phyloP scores from a whole-genome alignment of 2,329 filamentous ascomycete genomes.

The Ambrosiella cleistominuta region DNA sequence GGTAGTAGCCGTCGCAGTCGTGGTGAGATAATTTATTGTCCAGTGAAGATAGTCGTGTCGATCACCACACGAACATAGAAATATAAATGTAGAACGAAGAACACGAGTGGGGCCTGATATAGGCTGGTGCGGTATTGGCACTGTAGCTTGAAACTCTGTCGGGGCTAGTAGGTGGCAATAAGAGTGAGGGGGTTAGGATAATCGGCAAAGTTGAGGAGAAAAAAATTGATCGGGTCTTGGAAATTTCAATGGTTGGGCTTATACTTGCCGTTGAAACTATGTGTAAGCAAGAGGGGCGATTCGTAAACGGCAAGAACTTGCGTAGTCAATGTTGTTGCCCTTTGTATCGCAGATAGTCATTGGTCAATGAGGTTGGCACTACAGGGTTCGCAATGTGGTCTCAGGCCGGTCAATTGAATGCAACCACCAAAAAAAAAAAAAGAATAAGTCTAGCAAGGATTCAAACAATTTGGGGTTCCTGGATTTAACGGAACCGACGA shows the following conservation, averaged over 20 bases:
- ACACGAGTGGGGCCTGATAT: not conserved
- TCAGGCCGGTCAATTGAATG: not conserved
- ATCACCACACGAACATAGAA: not conserved
- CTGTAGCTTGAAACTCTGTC: not conserved
- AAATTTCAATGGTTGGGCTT: not conserved
- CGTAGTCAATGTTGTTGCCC: not conserved
- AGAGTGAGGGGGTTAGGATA: not conserved
- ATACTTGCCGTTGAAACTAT: too few species aligned
- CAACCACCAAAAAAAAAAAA: not conserved
- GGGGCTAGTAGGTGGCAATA: not conserved
- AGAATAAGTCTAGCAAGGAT: not conserved
- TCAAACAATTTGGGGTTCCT: not conserved
- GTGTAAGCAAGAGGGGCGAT: not conserved
- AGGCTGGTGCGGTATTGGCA: constrained; percentile 2
- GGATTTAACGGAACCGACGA: not conserved
- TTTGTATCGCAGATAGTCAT: not conserved
- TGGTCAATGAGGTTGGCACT: not conserved
- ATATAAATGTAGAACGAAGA: not conserved
- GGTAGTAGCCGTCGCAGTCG: not conserved
- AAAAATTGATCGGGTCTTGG: not conserved
- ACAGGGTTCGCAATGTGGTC: not conserved
- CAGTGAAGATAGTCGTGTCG: not conserved
- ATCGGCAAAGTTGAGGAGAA: not conserved
- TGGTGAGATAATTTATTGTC: not conserved
- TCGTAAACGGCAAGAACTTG: not conserved